Percentiles rank a stretch among this genome's conserved stretches.
Conservation (phyloP, 495 filamentous ascomycete genomes). For the Haplographium delicatum region DNA sequence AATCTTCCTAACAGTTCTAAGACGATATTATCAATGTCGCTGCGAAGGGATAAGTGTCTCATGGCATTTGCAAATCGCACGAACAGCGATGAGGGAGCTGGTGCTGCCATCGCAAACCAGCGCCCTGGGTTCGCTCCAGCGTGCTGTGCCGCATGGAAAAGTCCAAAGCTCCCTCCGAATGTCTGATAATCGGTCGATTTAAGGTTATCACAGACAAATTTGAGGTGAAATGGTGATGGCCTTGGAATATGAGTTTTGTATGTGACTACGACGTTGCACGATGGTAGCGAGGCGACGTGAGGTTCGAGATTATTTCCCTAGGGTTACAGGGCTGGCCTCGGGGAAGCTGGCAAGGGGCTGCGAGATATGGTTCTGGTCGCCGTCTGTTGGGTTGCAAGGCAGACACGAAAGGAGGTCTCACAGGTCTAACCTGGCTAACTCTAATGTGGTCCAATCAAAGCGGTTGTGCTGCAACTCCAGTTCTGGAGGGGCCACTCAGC, state of each 20-base stretch:
- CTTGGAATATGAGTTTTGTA: not conserved
- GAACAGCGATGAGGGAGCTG: conserved; percentile 32
- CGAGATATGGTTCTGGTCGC: not conserved
- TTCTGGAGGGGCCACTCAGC: not conserved
- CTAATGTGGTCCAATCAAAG: not conserved
- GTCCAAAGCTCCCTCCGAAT: not conserved
- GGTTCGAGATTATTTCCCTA: no score
- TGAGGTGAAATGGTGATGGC: not conserved
- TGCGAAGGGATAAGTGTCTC: conserved; percentile 30
- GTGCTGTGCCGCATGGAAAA: conserved; percentile 6
- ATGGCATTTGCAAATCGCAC: conserved; percentile 28
- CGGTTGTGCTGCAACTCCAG: not conserved
- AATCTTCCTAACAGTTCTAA: conserved; percentile 34
- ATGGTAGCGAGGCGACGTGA: no score
- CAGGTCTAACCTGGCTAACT: conserved; percentile 1
- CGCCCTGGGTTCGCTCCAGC: not conserved
- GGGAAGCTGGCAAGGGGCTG: not conserved
- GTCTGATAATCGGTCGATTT: not conserved
- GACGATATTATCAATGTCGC: conserved; percentile 34
- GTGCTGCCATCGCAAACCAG: conserved; percentile 25
- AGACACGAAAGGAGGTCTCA: conserved; percentile 5
- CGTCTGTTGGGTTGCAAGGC: not conserved
- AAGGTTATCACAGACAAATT: not conserved
- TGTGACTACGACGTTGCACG: not conserved
- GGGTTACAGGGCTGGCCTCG: no score